These are phyloP conservation scores for Lipomyces lipofer DNA, from an alignment of 805 yeast species.

Conservation along the genomic window DNA sequence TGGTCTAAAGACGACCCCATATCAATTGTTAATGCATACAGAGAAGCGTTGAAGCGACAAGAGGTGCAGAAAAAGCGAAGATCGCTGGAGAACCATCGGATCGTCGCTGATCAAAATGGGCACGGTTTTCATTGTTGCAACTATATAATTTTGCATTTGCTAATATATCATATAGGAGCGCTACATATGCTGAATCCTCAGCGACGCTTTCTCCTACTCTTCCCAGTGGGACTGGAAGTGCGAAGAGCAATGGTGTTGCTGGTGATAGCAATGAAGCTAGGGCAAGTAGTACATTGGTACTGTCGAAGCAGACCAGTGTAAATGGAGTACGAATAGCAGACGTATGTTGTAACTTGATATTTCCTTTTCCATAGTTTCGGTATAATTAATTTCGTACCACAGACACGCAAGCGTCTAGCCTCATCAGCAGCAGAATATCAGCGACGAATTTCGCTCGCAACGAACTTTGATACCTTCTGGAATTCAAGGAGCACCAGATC, in stretches of 20 bases:
- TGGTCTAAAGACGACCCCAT: slow-evolving; percentile 34
- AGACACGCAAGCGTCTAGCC: neutral
- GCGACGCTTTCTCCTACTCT: slow-evolving; percentile 5
- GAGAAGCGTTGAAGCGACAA: slow-evolving; percentile 34
- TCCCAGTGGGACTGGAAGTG: neutral
- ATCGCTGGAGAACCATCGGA: slow-evolving; percentile 2
- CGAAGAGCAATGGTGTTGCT: neutral
- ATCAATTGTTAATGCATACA: slow-evolving; percentile 36
- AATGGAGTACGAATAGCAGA: neutral
- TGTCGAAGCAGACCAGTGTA: neutral
- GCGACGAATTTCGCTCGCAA: neutral
- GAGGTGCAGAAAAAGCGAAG: slow-evolving; percentile 17
- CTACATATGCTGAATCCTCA: slow-evolving; percentile 1
- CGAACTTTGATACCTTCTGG: neutral
- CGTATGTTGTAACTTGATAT: neutral
- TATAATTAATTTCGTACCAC: neutral
- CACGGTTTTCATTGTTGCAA: neutral
- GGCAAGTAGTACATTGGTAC: neutral
- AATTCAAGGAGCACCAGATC: neutral
- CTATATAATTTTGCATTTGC: neutral
- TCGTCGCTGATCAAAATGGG: neutral
- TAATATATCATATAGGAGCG: no score
- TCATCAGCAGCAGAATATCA: neutral
- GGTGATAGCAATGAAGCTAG: no score
- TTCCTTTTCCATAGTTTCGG: neutral